These are phyloP conservation scores for Vaccinium myrtillus DNA, from an alignment of 148 eudicot genomes.

Conservation along the genomic window DNA sequence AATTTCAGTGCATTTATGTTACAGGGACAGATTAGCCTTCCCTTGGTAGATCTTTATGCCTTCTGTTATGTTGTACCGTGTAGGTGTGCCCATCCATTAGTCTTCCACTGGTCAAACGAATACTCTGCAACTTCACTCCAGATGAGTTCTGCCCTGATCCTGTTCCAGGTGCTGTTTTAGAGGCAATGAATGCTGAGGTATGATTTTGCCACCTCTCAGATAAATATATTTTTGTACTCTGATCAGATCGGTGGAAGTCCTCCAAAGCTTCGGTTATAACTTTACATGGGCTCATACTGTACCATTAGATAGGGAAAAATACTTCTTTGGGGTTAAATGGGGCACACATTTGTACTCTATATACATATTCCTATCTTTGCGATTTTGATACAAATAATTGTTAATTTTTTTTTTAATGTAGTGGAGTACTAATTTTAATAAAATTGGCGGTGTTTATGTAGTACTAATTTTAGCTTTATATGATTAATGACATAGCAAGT, in stretches of 20 bases:
- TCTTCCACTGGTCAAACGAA: constrained; percentile 62
- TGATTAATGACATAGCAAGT: too few relatives aligned
- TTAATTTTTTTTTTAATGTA: too few relatives aligned
- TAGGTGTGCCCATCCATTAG: constrained; percentile 85
- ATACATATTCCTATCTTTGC: too few relatives aligned
- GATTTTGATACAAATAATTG: too few relatives aligned
- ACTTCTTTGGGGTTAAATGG: not conserved
- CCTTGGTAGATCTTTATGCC: not conserved
- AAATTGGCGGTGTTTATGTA: too few relatives aligned
- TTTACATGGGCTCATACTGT: not conserved
- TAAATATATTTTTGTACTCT: not conserved
- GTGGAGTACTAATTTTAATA: too few relatives aligned
- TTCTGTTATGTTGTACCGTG: constrained; percentile 5
- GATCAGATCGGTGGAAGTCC: not conserved
- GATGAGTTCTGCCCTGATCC: constrained; percentile 81
- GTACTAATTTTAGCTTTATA: too few relatives aligned
- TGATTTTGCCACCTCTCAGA: not conserved
- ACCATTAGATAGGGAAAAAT: not conserved
- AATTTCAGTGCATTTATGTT: not conserved
- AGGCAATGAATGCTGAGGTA: constrained; percentile 88
- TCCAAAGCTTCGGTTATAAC: not conserved
- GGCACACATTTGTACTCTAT: not conserved
- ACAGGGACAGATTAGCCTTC: not conserved
- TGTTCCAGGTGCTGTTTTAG: constrained; percentile 49
- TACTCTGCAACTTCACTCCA: constrained; percentile 84